Base-by-base conservation (phyloP, 73 alveolate genomes). In the Paramecium primaurelia region DNA sequence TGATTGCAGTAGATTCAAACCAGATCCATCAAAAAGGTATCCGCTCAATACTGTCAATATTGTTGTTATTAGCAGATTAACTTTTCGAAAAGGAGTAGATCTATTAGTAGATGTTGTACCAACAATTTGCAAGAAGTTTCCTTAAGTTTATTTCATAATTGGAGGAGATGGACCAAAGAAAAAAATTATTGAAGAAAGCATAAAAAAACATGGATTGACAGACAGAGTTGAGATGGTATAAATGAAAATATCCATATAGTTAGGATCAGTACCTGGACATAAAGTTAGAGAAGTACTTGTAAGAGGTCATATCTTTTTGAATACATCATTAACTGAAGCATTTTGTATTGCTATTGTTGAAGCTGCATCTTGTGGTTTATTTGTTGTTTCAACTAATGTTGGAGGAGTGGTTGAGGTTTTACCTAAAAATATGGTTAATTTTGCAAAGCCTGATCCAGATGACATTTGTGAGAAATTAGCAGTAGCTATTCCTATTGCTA, bases 131-230 rank as follows among this genome's bases (percentile, higher is more conserved):
- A 95, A 95, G 86, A 97, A 94, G 96, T 96, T 86, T 71, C 99
- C 99, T 16, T 42, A 87, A 84, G 98, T 94, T 45, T 86, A 97
- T 87, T 97, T 97, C 92, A 95, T 96, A 47, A 95, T 97, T 44
- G 99, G 99, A 1, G 99, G 99, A 34, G 99, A 98, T 93, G 99
- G 99, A 32, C 99, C 99, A 32, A 98, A 98, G 93, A 95, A 95
- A 92, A 96, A 90, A 91, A 95, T 97, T 73, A 95, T 99, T 71
- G 99, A 98, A 75, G 99, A 98, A 49, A 96, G 98, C 97, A 94
- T 93, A 14, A 99, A 97, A 89, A 96, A 96, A 54, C 95, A 93
- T 83, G 96, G 96, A 7, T 92, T 98, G 22, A 80, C 92, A 38
- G 98, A 95, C 42, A 86, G 99, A 54, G 97, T 98, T 86, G 98